phyloP scores from a whole-genome alignment of 768 basidiomycete species.

The Xanthoconium purpureum region DNA sequence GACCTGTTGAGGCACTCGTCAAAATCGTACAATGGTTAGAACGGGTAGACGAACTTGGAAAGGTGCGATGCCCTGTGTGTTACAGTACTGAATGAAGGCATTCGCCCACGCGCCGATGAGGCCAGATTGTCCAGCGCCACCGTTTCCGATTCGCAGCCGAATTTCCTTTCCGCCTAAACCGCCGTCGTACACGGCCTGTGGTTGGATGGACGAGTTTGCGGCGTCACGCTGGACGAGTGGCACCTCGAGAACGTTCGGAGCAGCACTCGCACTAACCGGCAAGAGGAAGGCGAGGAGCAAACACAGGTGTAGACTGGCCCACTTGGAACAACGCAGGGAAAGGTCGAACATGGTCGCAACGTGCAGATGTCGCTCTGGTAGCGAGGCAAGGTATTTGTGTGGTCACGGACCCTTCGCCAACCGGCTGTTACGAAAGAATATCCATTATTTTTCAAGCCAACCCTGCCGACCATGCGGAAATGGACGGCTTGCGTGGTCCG shows the following conservation, averaged over 20 bases:
- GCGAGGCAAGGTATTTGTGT: not conserved
- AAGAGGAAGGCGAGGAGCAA: not conserved
- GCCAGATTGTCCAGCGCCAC: slow-evolving; percentile 53
- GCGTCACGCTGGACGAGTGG: slow-evolving; percentile 1
- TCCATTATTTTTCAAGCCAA: too few relatives aligned
- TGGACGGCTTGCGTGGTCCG: too few relatives aligned
- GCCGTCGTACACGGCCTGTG: slow-evolving; percentile 39
- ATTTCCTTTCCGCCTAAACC: slow-evolving; percentile 34
- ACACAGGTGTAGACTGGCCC: too few relatives aligned
- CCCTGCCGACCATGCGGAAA: too few relatives aligned
- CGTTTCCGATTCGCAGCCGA: slow-evolving; percentile 46
- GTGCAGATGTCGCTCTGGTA: not conserved
- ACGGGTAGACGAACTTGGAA: slow-evolving; percentile 14
- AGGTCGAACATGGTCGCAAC: not conserved
- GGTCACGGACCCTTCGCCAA: not conserved
- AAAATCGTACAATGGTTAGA: not conserved
- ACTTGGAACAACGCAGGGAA: slow-evolving; percentile 4
- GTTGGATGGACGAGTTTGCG: slow-evolving; percentile 10
- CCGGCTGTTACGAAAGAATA: too few relatives aligned
- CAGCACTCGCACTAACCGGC: not conserved
- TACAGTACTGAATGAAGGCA: slow-evolving; percentile 39
- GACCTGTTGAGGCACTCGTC: slow-evolving; percentile 33
- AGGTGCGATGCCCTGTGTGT: not conserved
- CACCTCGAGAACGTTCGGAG: not conserved
- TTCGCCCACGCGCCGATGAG: slow-evolving; percentile 47